Conservation (phyloP, 371 early-diverging fungal genomes). For the Apophysomyces trapeziformis region DNA sequence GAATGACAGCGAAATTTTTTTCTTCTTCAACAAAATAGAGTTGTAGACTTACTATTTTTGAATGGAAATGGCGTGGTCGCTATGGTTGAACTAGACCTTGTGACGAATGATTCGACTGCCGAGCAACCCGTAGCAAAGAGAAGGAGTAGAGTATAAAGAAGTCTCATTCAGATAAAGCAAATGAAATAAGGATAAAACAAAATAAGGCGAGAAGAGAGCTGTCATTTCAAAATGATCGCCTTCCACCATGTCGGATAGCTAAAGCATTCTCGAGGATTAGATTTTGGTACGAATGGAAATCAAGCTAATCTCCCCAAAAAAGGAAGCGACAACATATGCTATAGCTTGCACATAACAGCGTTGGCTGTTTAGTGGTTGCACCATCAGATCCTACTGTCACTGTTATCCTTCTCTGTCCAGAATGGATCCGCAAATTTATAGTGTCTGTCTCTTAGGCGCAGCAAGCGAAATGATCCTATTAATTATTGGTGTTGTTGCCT, state of each 20-base stretch:
- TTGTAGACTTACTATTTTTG: not conserved
- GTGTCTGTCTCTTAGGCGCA: too few species aligned
- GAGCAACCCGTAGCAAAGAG: not conserved
- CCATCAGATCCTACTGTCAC: too few species aligned
- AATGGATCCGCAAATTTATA: too few species aligned
- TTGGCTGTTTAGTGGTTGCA: too few species aligned
- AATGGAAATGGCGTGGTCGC: too few species aligned
- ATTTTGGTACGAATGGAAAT: slow-evolving; percentile 8
- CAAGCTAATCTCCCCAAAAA: not conserved
- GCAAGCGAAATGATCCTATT: too few species aligned
- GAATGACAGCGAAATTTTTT: not conserved
- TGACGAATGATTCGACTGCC: not conserved
- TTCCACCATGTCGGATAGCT: not conserved
- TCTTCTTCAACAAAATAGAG: not conserved
- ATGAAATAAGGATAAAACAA: not conserved
- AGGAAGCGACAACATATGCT: not conserved
- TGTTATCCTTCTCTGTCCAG: too few species aligned
- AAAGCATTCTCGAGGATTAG: slow-evolving; percentile 4
- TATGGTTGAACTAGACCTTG: not conserved
- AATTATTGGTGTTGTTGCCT: too few species aligned
- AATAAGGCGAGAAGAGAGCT: not conserved
- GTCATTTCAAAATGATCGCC: not conserved
- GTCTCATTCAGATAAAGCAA: too few species aligned
- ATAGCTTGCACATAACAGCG: not conserved
- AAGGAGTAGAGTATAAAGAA: too few species aligned